These are phyloP conservation scores for Botrytis pseudocinerea DNA, from an alignment of 2,329 filamentous ascomycete species.

Conservation along the genomic window DNA sequence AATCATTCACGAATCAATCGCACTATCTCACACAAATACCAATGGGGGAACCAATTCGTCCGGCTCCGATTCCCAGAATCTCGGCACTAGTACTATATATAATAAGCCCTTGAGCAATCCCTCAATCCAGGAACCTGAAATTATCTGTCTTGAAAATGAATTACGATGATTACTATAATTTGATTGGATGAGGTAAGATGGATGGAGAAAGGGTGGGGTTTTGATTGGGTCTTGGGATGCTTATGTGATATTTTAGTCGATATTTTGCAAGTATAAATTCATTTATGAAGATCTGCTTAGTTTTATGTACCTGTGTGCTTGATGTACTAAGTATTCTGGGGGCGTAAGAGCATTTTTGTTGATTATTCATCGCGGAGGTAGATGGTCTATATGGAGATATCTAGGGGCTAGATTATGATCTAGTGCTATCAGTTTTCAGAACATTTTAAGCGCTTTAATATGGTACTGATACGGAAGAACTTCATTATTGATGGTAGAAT, in stretches of 20 bases:
- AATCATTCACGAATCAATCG: not conserved
- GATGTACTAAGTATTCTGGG: not conserved
- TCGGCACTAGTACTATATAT: not conserved
- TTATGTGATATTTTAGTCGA: slow-evolving; percentile 12
- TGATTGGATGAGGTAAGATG: slow-evolving; percentile 2
- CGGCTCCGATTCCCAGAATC: not conserved
- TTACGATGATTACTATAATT: no score
- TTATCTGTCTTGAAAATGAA: not conserved
- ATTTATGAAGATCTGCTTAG: not conserved
- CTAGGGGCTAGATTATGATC: not conserved
- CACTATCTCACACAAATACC: not conserved
- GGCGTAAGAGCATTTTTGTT: not conserved
- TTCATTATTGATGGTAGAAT: no score
- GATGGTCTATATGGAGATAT: not conserved
- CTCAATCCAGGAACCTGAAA: not conserved
- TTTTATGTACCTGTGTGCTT: not conserved
- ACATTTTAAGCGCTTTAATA: not conserved
- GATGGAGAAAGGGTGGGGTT: not conserved
- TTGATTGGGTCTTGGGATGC: not conserved
- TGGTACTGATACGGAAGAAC: not conserved
- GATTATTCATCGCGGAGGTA: not conserved
- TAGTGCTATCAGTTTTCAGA: not conserved
- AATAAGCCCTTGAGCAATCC: not conserved
- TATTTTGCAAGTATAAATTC: not conserved
- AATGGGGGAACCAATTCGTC: not conserved